Evolutionary conservation across 768 basidiomycete genomes (phyloP).

Genomic region (Trametes sanguinea): DNA sequence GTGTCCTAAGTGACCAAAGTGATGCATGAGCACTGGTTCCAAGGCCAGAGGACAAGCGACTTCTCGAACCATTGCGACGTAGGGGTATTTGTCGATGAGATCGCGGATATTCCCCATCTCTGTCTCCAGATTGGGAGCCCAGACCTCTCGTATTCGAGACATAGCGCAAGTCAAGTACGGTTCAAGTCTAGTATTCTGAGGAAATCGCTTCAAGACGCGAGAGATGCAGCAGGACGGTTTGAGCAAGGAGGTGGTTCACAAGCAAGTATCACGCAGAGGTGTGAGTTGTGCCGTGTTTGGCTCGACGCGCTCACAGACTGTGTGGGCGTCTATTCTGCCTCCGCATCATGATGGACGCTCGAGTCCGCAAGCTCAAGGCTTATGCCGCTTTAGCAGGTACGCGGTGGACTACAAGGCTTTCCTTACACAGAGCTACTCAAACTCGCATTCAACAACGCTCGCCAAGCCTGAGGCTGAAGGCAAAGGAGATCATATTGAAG

Average conservation of each 20-base stretch:
- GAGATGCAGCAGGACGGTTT: background rate
- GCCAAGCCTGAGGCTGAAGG: no score
- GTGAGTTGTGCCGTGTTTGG: slow-evolving; percentile 18
- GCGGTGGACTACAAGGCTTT: no score
- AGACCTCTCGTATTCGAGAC: slow-evolving; percentile 93
- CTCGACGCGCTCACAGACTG: background rate
- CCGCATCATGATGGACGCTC: no score
- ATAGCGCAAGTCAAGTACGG: slow-evolving; percentile 36
- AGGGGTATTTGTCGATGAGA: slow-evolving; percentile 87
- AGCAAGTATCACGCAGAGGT: slow-evolving; percentile 5
- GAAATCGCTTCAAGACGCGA: background rate
- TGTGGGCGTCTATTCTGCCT: background rate
- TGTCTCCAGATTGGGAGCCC: slow-evolving; percentile 88
- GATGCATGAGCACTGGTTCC: background rate
- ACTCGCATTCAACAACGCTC: no score
- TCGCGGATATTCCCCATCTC: slow-evolving; percentile 91
- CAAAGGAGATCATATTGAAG: no score
- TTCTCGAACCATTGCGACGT: slow-evolving; percentile 84
- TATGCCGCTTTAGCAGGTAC: background rate
- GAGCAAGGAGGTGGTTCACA: slow-evolving; percentile 4
- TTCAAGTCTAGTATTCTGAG: background rate
- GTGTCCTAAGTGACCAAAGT: slow-evolving; percentile 69
- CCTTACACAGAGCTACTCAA: no score
- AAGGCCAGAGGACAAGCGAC: slow-evolving; percentile 27
- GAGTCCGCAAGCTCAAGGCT: background rate